These are phyloP conservation scores for Hippophae rhamnoides DNA, from an alignment of 306 rosid genomes.

Conservation along the genomic window DNA sequence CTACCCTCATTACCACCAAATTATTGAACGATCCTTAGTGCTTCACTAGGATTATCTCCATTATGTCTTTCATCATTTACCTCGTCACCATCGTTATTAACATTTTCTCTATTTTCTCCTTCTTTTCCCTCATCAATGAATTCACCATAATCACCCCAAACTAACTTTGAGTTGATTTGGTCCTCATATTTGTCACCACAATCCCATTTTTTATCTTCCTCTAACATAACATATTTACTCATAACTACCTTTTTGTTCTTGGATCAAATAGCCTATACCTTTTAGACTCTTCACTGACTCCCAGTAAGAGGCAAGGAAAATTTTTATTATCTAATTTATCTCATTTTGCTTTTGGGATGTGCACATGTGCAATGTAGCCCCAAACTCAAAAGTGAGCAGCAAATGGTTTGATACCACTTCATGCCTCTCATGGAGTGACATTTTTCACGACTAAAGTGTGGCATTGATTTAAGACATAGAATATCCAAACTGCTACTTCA, in stretches of 20 bases:
- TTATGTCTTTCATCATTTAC: too few relatives aligned
- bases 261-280: constrained; percentile 10
- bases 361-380: constrained; percentile 2
- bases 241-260: constrained; percentile 3
- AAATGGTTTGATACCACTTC: too few relatives aligned
- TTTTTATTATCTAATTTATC: background rate
- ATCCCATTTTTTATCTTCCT: constrained; percentile 9
- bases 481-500: constrained; percentile 1
- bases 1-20: background rate
- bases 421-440: too few relatives aligned
- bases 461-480: constrained; percentile 7
- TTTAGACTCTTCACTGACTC: constrained; percentile 11
- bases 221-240: constrained; percentile 19
- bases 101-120: background rate
- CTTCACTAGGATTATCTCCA: too few relatives aligned
- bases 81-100: too few relatives aligned
- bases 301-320: too few relatives aligned
- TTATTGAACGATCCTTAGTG: too few relatives aligned
- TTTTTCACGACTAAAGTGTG: constrained; percentile 2
- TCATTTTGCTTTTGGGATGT: background rate
- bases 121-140: constrained; percentile 1
- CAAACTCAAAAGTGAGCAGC: too few relatives aligned
- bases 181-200: constrained; percentile 6
- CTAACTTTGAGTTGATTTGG: background rate
- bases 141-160: too few relatives aligned